Base-by-base conservation (phyloP, 164 flowering plant species). In the Cinnamomum chago region DNA sequence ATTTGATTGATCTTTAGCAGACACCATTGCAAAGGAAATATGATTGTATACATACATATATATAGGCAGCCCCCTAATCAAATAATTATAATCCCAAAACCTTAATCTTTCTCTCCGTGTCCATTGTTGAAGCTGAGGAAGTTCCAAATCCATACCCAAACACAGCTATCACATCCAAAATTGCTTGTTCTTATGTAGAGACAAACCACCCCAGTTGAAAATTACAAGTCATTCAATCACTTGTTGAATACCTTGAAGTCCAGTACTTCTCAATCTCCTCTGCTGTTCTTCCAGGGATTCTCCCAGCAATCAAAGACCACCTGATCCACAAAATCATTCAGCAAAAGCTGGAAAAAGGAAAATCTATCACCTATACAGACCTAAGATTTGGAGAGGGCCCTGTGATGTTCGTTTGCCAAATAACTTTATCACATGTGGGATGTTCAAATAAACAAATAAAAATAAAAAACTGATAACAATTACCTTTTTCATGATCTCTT, bases 261-360 rank as follows among this genome's bases (percentile, higher is more conserved):
- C 91, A 88, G 66, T 83, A 88, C 79, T 85, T 83, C 81, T 86
- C 82, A 28, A 86, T 86, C 68, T 88, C 91, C 74, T 86, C 87
- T 2, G 91, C 85, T 5, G 85, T 82, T 76, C 90, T 84, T 67
- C 92, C 92, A 9, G 92, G 92, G 73, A 87, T 85, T 77, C 92
- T 81, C 70, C 92, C 92, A 35, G 90, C 86, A 78, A 87, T 88
- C 62, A 87, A 71, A 75, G 88, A 67, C 90, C 92, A 86, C 80
- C 91, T 88, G 52, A 60, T 13, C 25, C 23, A 75, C 18, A 66
- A 66, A 62, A 66, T 30, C 69, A 64, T 64, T 64, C 67, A 22
- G 22, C 67, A 9, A 20, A 64, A 64, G 67, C 3, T 10, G 18
- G 40, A 66, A 28, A 30, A 28, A 22, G 6, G 6, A 64, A 64